Evolutionary conservation across 331 rosid species (phyloP).

Genomic region (Cucumis variabilis): DNA sequence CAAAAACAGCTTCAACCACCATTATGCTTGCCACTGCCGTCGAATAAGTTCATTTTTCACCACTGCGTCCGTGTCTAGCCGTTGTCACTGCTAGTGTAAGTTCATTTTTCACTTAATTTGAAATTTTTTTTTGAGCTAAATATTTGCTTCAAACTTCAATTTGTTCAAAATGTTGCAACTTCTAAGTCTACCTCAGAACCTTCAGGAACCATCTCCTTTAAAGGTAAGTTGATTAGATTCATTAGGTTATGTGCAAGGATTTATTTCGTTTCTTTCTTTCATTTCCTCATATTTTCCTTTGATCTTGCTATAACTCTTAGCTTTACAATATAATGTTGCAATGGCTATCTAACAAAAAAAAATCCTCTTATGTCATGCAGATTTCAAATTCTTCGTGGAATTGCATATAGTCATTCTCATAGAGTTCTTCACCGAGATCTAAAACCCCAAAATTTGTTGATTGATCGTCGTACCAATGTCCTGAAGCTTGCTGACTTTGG

Average conservation of each 20-base stretch:
- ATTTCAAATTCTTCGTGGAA: constrained; percentile 98
- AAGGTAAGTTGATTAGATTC: no score
- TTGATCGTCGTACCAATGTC: constrained; percentile 86
- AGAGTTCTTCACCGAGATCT: constrained; percentile 99
- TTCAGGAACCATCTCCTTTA: no score
- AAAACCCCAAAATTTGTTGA: constrained; percentile 94
- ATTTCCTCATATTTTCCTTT: constrained; percentile 15
- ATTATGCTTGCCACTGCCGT: no score
- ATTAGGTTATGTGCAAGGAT: background rate
- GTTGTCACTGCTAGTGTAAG: no score
- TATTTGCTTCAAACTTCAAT: no score
- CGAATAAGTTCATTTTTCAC: no score
- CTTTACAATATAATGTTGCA: constrained; percentile 32
- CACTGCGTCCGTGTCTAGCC: no score
- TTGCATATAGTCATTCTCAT: constrained; percentile 97
- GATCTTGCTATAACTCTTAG: constrained; percentile 22
- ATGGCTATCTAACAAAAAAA: constrained; percentile 26
- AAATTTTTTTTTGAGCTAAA: no score
- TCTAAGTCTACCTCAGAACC: no score
- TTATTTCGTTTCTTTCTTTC: background rate
- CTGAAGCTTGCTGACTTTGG: constrained; percentile 99
- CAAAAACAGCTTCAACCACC: no score
- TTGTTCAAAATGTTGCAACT: no score
- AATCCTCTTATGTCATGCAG: constrained; percentile 53
- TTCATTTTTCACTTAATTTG: no score